Evolutionary conservation across 768 basidiomycete species (phyloP).

Genomic region (Kwoniella europaea): DNA sequence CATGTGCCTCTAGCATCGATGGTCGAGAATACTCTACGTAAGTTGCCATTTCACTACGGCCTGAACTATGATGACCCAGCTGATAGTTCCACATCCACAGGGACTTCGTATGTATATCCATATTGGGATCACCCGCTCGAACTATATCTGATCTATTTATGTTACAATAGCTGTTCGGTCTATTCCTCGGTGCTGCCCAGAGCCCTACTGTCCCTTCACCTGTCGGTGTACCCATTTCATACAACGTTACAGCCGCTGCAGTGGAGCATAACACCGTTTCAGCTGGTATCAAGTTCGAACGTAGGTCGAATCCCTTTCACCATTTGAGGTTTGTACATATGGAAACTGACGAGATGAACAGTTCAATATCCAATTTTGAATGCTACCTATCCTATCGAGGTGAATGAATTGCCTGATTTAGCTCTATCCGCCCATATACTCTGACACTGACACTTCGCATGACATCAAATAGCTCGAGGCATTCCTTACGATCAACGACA

Average conservation of each 20-base stretch:
- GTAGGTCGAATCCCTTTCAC: constrained; percentile 10
- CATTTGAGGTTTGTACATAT: neutral
- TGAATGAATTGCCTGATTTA: constrained; percentile 5
- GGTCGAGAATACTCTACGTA: constrained; percentile 40
- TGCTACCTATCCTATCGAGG: constrained; percentile 37
- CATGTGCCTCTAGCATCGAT: constrained; percentile 24
- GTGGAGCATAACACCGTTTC: constrained; percentile 33
- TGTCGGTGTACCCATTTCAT: constrained; percentile 33
- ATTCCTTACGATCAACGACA: constrained; percentile 28
- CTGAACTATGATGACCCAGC: neutral
- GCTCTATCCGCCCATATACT: too few relatives aligned
- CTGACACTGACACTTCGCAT: neutral
- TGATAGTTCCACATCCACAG: constrained; percentile 4
- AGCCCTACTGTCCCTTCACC: constrained; percentile 31
- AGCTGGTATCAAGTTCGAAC: constrained; percentile 31
- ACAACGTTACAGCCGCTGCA: constrained; percentile 37
- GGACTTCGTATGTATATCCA: constrained; percentile 23
- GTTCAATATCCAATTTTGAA: constrained; percentile 29
- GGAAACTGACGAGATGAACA: neutral
- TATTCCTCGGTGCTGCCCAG: constrained; percentile 32
- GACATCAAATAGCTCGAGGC: constrained; percentile 25
- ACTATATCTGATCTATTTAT: neutral
- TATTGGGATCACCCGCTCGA: neutral
- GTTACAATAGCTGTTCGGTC: constrained; percentile 32
- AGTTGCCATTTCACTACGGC: constrained; percentile 3